Evolutionary conservation across 495 filamentous ascomycete genomes (phyloP), one percentile per base, ranked within the genome.

Genomic region (Letharia lupina): DNA sequence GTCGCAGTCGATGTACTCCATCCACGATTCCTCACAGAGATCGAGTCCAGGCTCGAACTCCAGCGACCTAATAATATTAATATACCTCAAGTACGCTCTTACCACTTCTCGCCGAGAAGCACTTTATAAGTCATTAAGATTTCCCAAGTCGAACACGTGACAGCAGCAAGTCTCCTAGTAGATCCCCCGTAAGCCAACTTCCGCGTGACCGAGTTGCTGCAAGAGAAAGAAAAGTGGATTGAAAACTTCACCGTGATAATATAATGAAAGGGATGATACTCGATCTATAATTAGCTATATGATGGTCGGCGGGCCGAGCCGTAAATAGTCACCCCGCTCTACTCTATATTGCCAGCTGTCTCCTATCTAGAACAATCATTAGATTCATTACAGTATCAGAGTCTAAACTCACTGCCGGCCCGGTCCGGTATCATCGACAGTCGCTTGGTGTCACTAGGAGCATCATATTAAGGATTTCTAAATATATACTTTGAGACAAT

Each of bases 91-190:
- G 40, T 65, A 60, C 35, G 39, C 63, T 65, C 44, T 59, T 33
- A 9, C 63, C 62, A 58, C 64, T 66, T 62, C 11, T 44, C 31
- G 44, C 58, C 44, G n/a, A 66, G 62, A 18, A 66, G 58, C 58
- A 66, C 28, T 12, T 45, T 54, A 44, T 52, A 66, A 65, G 45
- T 66, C 15, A 31, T 61, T n/a, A 66, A 66, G 23, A 28, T 28
- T 28, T 28, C 23, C 23, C 23, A 28, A 28, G 23, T 28, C 23
- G 23, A 28, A 28, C 23, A 28, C 23, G 23, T 60, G 15, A 50
- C 40, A 9, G 64, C 42, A 65, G 28, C 42, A 23, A 61, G 42
- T 65, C 64, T 28, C 23, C 23, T 28, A 28, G 23, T 28, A 28
- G 23, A 28, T 28, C 23, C 23, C 23, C 23, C 23, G 23, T 28